Evolutionary conservation across 345 rosid genomes (phyloP).

Genomic region (Noccaea caerulescens): DNA sequence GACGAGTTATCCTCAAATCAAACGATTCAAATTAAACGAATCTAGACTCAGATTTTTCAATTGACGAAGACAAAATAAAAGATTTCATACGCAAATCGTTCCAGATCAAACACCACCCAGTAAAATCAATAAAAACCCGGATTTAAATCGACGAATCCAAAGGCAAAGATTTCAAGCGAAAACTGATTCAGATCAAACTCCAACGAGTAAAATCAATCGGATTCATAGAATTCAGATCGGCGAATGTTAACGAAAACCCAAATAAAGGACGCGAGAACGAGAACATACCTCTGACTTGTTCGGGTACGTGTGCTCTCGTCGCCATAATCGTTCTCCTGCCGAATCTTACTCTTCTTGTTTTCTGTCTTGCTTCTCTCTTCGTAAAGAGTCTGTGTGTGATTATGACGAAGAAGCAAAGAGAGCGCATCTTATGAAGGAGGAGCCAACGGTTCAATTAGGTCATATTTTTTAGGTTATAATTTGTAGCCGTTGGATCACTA

Average conservation of each 20-base stretch:
- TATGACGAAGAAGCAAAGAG: slow-evolving; percentile 13
- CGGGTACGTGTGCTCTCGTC: slow-evolving; percentile 44
- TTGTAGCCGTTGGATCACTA: slow-evolving; percentile 34
- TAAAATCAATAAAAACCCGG: not conserved
- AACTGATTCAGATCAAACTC: not conserved
- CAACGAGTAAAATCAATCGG: not conserved
- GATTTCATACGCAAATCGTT: not conserved
- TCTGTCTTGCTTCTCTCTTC: slow-evolving; percentile 19
- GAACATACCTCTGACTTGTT: slow-evolving; percentile 41
- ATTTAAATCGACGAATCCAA: not conserved
- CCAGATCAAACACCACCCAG: not conserved
- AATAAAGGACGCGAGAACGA: not conserved
- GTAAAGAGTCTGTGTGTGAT: slow-evolving; percentile 35
- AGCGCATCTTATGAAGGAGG: slow-evolving; percentile 44
- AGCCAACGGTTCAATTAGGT: slow-evolving; percentile 45
- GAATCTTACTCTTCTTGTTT: slow-evolving; percentile 24
- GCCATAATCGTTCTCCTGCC: slow-evolving; percentile 29
- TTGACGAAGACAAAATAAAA: not conserved
- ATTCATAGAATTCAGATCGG: not conserved
- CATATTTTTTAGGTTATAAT: slow-evolving; percentile 25
- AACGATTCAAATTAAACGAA: not conserved
- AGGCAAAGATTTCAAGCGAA: no score
- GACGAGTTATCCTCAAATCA: not conserved
- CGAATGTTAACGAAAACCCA: not conserved
- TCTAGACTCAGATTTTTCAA: not conserved